Evolutionary conservation across 2,329 filamentous ascomycete species (phyloP).

Genomic region (Exophiala bonariae): DNA sequence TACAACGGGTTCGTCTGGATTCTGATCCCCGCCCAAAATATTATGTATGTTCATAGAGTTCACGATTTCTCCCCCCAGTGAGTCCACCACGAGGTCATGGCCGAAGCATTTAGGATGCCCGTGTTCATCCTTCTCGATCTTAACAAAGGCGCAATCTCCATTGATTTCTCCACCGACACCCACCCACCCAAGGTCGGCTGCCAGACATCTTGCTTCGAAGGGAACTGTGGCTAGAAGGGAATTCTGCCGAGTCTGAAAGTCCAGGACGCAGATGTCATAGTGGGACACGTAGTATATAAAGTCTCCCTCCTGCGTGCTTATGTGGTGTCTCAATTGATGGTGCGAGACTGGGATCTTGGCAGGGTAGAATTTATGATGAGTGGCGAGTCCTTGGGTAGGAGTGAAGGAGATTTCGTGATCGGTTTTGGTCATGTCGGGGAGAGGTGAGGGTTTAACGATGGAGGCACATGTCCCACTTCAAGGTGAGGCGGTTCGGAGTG

Average conservation of each 20-base stretch:
- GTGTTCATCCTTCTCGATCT: constrained; percentile 49
- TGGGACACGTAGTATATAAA: constrained; percentile 83
- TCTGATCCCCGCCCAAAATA: constrained; percentile 43
- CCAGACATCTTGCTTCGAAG: constrained; percentile 78
- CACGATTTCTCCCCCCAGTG: constrained; percentile 64
- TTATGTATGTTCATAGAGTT: constrained; percentile 68
- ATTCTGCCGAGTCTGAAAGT: constrained; percentile 64
- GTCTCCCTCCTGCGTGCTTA: constrained; percentile 75
- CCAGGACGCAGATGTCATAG: constrained; percentile 70
- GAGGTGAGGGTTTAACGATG: constrained; percentile 5
- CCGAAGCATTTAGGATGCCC: constrained; percentile 39
- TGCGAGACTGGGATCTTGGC: constrained; percentile 65
- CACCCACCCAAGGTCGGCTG: constrained; percentile 83
- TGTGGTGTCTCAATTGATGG: constrained; percentile 73
- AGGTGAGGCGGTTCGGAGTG: background rate
- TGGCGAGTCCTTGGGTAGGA: constrained; percentile 16
- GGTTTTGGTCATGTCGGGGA: constrained; percentile 22
- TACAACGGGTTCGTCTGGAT: constrained; percentile 57
- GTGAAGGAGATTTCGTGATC: constrained; percentile 21
- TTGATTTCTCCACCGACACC: constrained; percentile 82
- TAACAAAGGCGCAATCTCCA: constrained; percentile 83
- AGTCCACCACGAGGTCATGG: constrained; percentile 37
- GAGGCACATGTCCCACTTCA: constrained; percentile 15
- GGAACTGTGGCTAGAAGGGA: constrained; percentile 70
- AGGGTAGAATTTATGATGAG: constrained; percentile 60